Evolutionary conservation across 768 basidiomycete species (phyloP).

Genomic region (Mycena amicta): DNA sequence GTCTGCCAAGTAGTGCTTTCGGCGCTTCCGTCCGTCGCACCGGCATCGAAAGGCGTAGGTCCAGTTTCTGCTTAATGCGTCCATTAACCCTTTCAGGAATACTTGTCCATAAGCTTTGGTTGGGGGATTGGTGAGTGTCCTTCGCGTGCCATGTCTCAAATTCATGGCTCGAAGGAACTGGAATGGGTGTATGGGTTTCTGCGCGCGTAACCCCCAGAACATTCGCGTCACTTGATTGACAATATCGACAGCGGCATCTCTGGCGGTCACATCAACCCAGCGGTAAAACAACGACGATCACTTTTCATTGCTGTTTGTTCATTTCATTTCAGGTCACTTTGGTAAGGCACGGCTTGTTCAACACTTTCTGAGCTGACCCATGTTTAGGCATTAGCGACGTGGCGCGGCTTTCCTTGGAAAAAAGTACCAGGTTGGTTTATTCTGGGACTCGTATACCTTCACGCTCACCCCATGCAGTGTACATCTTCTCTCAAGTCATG

Average conservation of each 20-base stretch:
- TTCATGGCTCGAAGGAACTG: conserved; percentile 27
- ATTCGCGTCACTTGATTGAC: not conserved
- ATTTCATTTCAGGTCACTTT: too few relatives aligned
- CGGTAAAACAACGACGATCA: too few relatives aligned
- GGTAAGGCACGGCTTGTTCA: too few relatives aligned
- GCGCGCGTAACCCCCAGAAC: conserved; percentile 33
- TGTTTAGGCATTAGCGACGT: conserved; percentile 42
- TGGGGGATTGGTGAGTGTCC: conserved; percentile 32
- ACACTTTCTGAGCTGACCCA: too few relatives aligned
- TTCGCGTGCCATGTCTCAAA: not conserved
- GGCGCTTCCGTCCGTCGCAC: conserved; percentile 38
- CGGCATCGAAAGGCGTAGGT: conserved; percentile 51
- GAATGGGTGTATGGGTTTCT: conserved; percentile 43
- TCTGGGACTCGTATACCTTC: not conserved
- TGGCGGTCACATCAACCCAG: conserved; percentile 32
- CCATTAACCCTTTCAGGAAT: conserved; percentile 26
- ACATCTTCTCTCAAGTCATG: conserved; percentile 59
- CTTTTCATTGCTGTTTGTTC: too few relatives aligned
- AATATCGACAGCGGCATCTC: conserved; percentile 14
- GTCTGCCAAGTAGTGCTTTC: conserved; percentile 54
- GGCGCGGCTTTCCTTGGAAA: conserved; percentile 58
- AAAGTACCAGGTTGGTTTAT: conserved; percentile 56
- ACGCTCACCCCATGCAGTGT: conserved; percentile 23
- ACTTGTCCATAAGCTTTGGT: conserved; percentile 34
- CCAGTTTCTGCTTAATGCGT: conserved; percentile 4